These are phyloP conservation scores for Calocybe cyanea DNA, from an alignment of 768 basidiomycete genomes.

Conservation along the genomic window DNA sequence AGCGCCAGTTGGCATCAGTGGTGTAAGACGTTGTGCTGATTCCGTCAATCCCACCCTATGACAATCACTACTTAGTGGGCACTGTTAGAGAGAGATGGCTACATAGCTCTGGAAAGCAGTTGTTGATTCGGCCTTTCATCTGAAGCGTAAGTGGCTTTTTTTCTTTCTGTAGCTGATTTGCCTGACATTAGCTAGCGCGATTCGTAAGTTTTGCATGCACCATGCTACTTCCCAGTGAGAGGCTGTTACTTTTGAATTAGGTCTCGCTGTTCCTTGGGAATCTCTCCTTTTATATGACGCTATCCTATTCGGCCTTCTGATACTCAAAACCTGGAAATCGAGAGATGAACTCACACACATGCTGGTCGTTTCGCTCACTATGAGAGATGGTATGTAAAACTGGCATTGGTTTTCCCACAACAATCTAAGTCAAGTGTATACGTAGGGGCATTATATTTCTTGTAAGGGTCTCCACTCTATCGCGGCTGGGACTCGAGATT, in stretches of 20 bases:
- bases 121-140: conserved; percentile 31
- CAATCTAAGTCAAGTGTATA: neutral
- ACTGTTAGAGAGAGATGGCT: conserved; percentile 33
- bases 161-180: no score
- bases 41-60: neutral
- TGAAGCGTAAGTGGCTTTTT: conserved; percentile 25
- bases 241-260: conserved; percentile 18
- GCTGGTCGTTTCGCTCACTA: conserved; percentile 38
- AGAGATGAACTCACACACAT: conserved; percentile 24
- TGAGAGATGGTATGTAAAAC: conserved; percentile 45
- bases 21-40: conserved; percentile 26
- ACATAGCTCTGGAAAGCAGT: conserved; percentile 20
- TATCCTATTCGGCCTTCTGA: conserved; percentile 44
- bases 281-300: conserved; percentile 46
- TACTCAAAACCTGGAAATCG: conserved; percentile 39
- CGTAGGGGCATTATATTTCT: conserved; percentile 52
- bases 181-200: no score
- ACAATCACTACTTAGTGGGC: conserved; percentile 30
- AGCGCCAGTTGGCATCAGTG: conserved; percentile 26
- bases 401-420: neutral
- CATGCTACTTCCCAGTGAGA: no score
- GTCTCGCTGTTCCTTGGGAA: conserved; percentile 42
- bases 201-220: no score
- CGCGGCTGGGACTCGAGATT: neutral
- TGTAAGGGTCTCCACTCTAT: conserved; percentile 28